These are phyloP conservation scores for Grosmannia clavigera DNA, from an alignment of 2,329 filamentous ascomycete genomes.

Conservation along the genomic window DNA sequence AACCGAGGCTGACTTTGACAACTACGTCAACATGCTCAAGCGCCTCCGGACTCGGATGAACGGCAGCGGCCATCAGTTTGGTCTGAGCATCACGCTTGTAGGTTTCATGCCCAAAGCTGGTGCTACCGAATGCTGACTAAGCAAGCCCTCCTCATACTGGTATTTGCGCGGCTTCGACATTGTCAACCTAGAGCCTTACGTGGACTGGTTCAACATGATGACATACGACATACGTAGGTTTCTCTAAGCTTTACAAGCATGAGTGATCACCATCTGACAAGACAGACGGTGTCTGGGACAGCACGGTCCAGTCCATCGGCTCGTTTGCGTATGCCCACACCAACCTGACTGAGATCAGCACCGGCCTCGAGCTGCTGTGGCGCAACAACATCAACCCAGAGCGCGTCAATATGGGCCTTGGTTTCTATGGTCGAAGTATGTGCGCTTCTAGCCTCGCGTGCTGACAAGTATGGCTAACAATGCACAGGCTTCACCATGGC, in stretches of 20 bases:
- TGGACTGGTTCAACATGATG: conserved; percentile 13
- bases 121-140: too few species aligned
- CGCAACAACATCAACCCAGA: conserved; percentile 26
- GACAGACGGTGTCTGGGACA: conserved; percentile 26
- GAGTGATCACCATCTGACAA: too few species aligned
- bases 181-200: conserved; percentile 10
- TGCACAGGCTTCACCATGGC: conserved; percentile 8
- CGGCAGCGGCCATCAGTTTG: neutral
- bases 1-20: conserved; percentile 6
- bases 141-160: neutral
- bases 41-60: too few species aligned
- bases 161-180: conserved; percentile 13
- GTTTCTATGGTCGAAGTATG: conserved; percentile 26
- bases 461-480: too few species aligned
- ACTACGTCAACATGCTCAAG: neutral
- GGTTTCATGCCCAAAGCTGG: too few species aligned
- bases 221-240: conserved; percentile 19
- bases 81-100: conserved; percentile 5
- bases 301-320: conserved; percentile 13
- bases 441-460: too few species aligned
- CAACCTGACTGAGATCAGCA: conserved; percentile 33
- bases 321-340: conserved; percentile 26
- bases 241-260: too few species aligned
- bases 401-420: conserved; percentile 30
- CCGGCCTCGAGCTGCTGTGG: conserved; percentile 32